phyloP scores from a whole-genome alignment of 441 rosid genomes.

The Populus tomentosa region DNA sequence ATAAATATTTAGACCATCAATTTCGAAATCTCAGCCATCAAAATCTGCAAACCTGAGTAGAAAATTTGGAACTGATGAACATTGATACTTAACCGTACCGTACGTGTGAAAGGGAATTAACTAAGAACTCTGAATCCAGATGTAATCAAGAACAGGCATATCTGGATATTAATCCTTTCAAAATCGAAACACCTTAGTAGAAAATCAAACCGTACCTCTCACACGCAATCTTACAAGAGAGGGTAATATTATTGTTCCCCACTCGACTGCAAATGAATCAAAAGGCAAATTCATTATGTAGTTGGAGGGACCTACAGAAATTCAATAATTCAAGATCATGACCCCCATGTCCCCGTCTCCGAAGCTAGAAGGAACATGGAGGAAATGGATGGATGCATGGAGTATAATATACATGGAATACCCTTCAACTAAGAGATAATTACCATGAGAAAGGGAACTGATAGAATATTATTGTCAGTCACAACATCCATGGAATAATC shows the following conservation, averaged over 20 bases:
- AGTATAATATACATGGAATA: no score
- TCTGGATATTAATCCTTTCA: neutral
- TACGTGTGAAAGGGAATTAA: neutral
- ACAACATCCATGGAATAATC: neutral
- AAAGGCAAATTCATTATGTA: neutral
- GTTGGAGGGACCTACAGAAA: conserved; percentile 7
- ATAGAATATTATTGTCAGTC: no score
- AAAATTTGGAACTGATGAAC: neutral
- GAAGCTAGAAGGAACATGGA: neutral
- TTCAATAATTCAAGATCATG: neutral
- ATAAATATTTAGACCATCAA: no score
- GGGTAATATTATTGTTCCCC: neutral
- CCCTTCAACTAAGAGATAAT: neutral
- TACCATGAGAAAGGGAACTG: neutral
- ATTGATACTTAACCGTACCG: neutral
- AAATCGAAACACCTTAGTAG: neutral
- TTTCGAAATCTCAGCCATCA: no score
- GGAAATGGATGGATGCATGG: neutral
- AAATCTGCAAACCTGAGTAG: neutral
- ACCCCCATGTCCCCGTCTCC: neutral
- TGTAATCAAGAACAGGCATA: neutral
- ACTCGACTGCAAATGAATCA: neutral
- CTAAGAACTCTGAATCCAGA: neutral
- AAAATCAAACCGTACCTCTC: neutral
- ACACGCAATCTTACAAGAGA: neutral